These are phyloP conservation scores for Colletotrichum navitas DNA, from an alignment of 2,329 filamentous ascomycete genomes.

Conservation along the genomic window DNA sequence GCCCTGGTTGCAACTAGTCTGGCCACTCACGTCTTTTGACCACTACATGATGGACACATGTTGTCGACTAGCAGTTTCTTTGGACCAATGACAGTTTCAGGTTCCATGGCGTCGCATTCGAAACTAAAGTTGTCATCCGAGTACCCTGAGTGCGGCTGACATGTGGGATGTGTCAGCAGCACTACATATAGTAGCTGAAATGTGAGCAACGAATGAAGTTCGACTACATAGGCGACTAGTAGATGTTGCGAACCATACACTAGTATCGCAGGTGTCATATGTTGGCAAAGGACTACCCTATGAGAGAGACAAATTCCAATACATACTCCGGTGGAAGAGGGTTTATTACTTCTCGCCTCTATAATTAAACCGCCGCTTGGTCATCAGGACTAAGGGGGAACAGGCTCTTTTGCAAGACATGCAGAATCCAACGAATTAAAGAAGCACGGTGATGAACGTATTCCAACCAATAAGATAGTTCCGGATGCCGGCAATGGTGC, in stretches of 20 bases:
- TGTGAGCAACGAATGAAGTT: neutral
- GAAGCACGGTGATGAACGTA: neutral
- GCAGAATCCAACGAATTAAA: neutral
- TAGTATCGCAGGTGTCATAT: neutral
- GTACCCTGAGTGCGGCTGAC: neutral
- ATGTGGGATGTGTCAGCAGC: neutral
- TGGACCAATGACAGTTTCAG: neutral
- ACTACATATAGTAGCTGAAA: neutral
- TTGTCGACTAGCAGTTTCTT: neutral
- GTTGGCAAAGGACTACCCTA: neutral
- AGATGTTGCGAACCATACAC: neutral
- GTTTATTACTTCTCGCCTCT: neutral
- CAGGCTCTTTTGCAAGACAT: neutral
- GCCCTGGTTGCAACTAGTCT: neutral
- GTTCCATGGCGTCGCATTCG: neutral
- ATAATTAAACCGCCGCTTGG: neutral
- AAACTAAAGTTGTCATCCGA: neutral
- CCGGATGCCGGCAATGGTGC: neutral
- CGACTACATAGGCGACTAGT: neutral
- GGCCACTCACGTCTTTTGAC: neutral
- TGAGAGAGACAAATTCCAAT: neutral
- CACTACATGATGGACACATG: neutral
- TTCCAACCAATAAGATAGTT: neutral
- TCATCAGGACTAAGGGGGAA: neutral
- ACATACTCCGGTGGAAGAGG: neutral